These are phyloP conservation scores for Chrysanthemum lavandulifolium DNA, from an alignment of 129 eudicot genomes.

Conservation along the genomic window DNA sequence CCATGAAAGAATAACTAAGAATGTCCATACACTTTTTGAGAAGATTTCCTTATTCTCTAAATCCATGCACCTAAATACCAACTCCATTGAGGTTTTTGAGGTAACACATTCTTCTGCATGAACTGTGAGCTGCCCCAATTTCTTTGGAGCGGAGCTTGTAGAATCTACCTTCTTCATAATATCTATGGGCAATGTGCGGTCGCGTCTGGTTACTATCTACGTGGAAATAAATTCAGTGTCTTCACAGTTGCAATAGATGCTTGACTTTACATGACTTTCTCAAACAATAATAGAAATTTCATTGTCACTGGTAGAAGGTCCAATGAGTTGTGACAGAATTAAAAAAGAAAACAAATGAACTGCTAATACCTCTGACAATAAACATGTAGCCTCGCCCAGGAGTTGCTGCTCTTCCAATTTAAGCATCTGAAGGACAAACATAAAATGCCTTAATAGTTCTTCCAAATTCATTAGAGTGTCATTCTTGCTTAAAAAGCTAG, in stretches of 20 bases:
- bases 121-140: constrained; percentile 70
- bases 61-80: constrained; percentile 84
- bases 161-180: constrained; percentile 49
- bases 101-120: constrained; percentile 78
- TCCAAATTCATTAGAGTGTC: constrained; percentile 7
- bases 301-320: background rate
- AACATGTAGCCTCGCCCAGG: constrained; percentile 87
- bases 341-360: background rate
- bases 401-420: constrained; percentile 91
- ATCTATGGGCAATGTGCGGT: constrained; percentile 59
- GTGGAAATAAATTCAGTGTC: constrained; percentile 33
- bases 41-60: constrained; percentile 87
- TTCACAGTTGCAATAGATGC: constrained; percentile 19
- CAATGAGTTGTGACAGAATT: constrained; percentile 1
- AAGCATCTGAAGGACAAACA: constrained; percentile 56
- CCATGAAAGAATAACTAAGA: constrained; percentile 8
- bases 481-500: background rate
- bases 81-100: constrained; percentile 80
- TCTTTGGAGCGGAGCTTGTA: constrained; percentile 45
- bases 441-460: constrained; percentile 1
- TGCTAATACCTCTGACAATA: constrained; percentile 69
- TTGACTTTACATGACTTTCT: background rate
- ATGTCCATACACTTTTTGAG: constrained; percentile 81
- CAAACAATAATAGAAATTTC: background rate
- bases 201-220: constrained; percentile 73